These are phyloP conservation scores for Hemisphaericaspora subhashii DNA, from an alignment of 1,139 yeast species.

Conservation along the genomic window DNA sequence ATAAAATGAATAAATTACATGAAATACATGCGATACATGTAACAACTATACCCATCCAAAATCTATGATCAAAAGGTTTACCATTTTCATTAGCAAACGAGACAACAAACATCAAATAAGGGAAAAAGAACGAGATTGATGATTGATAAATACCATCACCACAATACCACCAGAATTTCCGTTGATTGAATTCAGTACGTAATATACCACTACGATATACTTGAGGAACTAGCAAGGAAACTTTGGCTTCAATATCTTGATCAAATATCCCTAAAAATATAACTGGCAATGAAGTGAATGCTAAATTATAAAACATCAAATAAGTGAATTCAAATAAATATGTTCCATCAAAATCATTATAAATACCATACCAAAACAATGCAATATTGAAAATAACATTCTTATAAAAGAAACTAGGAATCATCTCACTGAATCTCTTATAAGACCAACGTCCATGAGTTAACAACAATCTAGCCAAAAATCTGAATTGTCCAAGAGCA, in stretches of 20 bases:
- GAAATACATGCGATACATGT: constrained; percentile 77
- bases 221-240: constrained; percentile 87
- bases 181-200: constrained; percentile 76
- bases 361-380: constrained; percentile 90
- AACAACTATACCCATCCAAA: constrained; percentile 79
- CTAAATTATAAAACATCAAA: constrained; percentile 89
- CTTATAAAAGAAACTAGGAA: constrained; percentile 90
- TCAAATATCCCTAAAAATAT: constrained; percentile 88
- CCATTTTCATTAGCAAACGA: constrained; percentile 66
- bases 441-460: constrained; percentile 98
- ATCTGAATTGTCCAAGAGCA: constrained; percentile 94
- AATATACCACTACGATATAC: constrained; percentile 82
- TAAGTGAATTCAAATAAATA: constrained; percentile 91
- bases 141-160: constrained; percentile 89
- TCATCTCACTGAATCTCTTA: constrained; percentile 88
- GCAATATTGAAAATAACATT: constrained; percentile 87
- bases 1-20: constrained; percentile 74
- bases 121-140: constrained; percentile 80
- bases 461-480: constrained; percentile 68
- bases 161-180: constrained; percentile 83
- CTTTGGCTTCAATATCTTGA: constrained; percentile 85
- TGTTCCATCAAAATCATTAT: constrained; percentile 83
- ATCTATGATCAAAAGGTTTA: constrained; percentile 73
- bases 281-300: constrained; percentile 92
- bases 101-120: constrained; percentile 62